A percentile compares a stretch with the other conserved stretches of the same genome.
Conservation (phyloP, 2,329 filamentous ascomycete genomes). For the Botrytis squamosa region DNA sequence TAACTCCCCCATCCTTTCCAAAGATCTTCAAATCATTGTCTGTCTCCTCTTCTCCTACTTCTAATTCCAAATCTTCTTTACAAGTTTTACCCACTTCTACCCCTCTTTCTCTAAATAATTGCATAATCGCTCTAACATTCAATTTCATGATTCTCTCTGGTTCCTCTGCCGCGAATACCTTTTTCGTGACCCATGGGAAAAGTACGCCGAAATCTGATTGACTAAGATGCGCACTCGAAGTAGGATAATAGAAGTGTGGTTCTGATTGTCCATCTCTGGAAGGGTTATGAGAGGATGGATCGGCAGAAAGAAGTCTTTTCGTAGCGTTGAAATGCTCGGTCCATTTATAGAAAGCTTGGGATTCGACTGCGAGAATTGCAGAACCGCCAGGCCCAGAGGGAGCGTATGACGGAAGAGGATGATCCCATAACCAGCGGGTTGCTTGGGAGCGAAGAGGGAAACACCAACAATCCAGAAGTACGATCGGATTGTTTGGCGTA, state of each 20-base stretch:
- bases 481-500: conserved; percentile 61
- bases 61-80: conserved; percentile 41
- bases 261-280: conserved; percentile 37
- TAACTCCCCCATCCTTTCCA: conserved; percentile 28
- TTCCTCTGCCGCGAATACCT: conserved; percentile 55
- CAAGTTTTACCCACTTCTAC: conserved; percentile 51
- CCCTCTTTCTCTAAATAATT: conserved; percentile 53
- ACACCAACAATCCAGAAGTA: conserved; percentile 80
- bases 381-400: conserved; percentile 54
- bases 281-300: conserved; percentile 45
- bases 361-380: conserved; percentile 68
- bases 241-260: conserved; percentile 73
- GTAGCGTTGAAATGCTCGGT: conserved; percentile 67
- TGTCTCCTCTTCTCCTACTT: conserved; percentile 23
- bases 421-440: conserved; percentile 63
- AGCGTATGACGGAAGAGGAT: conserved; percentile 68
- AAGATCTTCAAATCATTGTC: conserved; percentile 35
- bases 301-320: conserved; percentile 61
- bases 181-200: conserved; percentile 68
- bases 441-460: conserved; percentile 65
- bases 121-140: conserved; percentile 58
- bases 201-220: conserved; percentile 83
- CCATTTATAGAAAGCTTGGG: conserved; percentile 79
- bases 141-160: conserved; percentile 59
- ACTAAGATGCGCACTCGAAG: conserved; percentile 72